Conservation (phyloP, 495 filamentous ascomycete species). For the Hypoxylon lienhwacheense region DNA sequence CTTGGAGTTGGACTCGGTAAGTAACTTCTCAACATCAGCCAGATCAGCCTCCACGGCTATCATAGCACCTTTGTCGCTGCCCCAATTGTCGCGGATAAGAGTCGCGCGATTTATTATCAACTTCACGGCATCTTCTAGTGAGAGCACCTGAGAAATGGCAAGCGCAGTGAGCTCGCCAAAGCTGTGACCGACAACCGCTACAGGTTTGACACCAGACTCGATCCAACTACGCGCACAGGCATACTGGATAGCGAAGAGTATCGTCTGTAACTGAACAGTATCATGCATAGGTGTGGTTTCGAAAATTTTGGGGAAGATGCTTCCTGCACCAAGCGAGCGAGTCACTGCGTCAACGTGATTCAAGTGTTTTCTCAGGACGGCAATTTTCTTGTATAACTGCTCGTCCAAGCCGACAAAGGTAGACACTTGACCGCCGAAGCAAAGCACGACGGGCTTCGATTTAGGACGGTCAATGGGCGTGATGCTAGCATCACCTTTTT, state of each 20-base stretch:
- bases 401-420: slow-evolving; percentile 48
- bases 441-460: slow-evolving; percentile 50
- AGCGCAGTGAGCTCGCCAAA: slow-evolving; percentile 55
- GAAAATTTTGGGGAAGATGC: slow-evolving; percentile 57
- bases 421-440: slow-evolving; percentile 58
- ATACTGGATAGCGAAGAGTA: slow-evolving; percentile 54
- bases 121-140: slow-evolving; percentile 43
- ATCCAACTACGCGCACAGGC: slow-evolving; percentile 53
- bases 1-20: slow-evolving; percentile 27
- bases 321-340: slow-evolving; percentile 37
- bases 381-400: slow-evolving; percentile 39
- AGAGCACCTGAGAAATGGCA: slow-evolving; percentile 43
- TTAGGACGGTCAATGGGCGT: slow-evolving; percentile 4
- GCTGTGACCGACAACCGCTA: slow-evolving; percentile 49
- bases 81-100: slow-evolving; percentile 46
- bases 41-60: slow-evolving; percentile 49
- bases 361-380: slow-evolving; percentile 47
- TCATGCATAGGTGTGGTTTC: slow-evolving; percentile 42
- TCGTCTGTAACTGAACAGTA: slow-evolving; percentile 49
- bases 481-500: slow-evolving; percentile 11
- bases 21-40: slow-evolving; percentile 32
- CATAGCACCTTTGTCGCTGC: slow-evolving; percentile 48
- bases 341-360: slow-evolving; percentile 41
- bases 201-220: slow-evolving; percentile 44
- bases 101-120: slow-evolving; percentile 45